Conservation (phyloP, 495 filamentous ascomycete species). For the Penicillium silybi region DNA sequence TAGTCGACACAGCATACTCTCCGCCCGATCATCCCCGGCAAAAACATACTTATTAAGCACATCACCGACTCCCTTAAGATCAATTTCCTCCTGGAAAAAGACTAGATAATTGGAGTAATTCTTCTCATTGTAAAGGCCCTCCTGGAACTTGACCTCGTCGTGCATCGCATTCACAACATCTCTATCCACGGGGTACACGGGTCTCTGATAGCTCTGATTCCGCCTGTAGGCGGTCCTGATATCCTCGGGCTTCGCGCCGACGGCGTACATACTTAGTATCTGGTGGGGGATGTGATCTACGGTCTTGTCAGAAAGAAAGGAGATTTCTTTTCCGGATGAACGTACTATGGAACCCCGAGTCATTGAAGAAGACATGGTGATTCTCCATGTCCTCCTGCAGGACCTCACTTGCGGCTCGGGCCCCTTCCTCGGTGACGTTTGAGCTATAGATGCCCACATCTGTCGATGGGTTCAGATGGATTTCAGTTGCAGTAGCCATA, state of each 20-base stretch:
- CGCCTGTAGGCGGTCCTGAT: slow-evolving; percentile 56
- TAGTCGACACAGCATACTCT: slow-evolving; percentile 58
- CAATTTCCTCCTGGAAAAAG: slow-evolving; percentile 72
- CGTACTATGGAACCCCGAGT: slow-evolving; percentile 63
- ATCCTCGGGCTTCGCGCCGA: slow-evolving; percentile 57
- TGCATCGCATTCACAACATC: slow-evolving; percentile 48
- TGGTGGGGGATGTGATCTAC: slow-evolving; percentile 69
- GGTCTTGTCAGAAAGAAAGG: not conserved
- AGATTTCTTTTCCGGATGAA: slow-evolving; percentile 1
- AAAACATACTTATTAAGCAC: slow-evolving; percentile 67
- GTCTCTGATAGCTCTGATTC: slow-evolving; percentile 61
- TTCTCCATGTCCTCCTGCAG: slow-evolving; percentile 71
- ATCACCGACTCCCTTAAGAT: slow-evolving; percentile 51
- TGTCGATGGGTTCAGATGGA: slow-evolving; percentile 50
- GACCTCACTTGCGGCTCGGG: slow-evolving; percentile 57
- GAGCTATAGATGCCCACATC: slow-evolving; percentile 56
- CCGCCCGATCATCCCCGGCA: slow-evolving; percentile 52
- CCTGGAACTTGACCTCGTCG: slow-evolving; percentile 46
- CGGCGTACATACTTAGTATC: slow-evolving; percentile 68
- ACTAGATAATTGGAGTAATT: slow-evolving; percentile 65
- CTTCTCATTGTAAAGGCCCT: slow-evolving; percentile 47
- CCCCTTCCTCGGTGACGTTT: slow-evolving; percentile 52
- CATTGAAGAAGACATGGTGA: slow-evolving; percentile 77
- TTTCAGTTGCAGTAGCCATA: slow-evolving; percentile 64
- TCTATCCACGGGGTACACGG: slow-evolving; percentile 34